phyloP scores from a whole-genome alignment of 345 rosid genomes.

The Microthlaspi erraticum region DNA sequence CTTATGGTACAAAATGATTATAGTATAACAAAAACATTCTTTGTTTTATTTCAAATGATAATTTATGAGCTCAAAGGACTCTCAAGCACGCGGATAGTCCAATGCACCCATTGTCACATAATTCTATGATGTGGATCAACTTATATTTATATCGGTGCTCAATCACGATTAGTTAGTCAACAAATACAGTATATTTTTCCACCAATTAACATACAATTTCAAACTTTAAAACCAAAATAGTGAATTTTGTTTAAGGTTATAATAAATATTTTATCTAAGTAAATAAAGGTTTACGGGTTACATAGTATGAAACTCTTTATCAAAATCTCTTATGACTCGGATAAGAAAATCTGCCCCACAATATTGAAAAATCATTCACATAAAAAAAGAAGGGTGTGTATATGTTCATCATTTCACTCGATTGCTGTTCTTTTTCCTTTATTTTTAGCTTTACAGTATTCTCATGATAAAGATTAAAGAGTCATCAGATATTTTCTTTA shows the following conservation, averaged over 20 bases:
- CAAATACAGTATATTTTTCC: background rate
- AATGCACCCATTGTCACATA: too few species aligned
- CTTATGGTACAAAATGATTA: conserved; percentile 7
- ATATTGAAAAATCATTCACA: background rate
- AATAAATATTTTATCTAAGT: too few species aligned
- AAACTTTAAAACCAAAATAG: too few species aligned
- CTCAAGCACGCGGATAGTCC: too few species aligned
- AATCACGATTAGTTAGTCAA: conserved; percentile 3
- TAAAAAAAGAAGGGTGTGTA: background rate
- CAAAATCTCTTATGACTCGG: conserved; percentile 1
- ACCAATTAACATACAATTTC: background rate
- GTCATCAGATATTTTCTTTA: too few species aligned
- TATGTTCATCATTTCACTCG: conserved; percentile 35
- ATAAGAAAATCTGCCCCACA: conserved; percentile 12
- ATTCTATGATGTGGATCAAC: too few species aligned
- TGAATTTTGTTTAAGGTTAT: too few species aligned
- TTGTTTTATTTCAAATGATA: background rate
- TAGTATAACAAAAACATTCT: background rate
- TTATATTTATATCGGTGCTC: background rate
- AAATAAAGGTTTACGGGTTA: background rate
- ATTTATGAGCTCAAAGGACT: background rate
- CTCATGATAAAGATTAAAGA: background rate
- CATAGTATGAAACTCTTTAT: background rate
- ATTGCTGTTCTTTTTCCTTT: conserved; percentile 31
- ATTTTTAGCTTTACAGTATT: conserved; percentile 30